Conservation (phyloP, 805 yeast species). For the Kazachstania psychrophila region DNA sequence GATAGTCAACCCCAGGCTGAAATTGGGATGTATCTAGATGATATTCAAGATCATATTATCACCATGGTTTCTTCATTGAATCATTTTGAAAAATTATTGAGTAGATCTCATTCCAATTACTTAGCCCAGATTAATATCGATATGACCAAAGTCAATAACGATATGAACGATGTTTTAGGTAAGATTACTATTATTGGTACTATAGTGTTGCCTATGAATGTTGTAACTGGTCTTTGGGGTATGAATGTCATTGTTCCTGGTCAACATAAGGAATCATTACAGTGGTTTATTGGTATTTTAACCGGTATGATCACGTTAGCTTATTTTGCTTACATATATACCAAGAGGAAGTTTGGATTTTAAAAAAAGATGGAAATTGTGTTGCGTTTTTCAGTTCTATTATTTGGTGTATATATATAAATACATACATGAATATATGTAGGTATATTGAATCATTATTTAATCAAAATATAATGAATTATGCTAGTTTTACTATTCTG, state of each 20-base stretch:
- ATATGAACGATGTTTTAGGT: conserved; percentile 92
- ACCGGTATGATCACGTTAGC: conserved; percentile 41
- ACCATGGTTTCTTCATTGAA: conserved; percentile 94
- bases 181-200: conserved; percentile 91
- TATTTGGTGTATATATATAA: no score
- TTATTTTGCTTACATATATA: conserved; percentile 38
- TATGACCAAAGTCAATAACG: conserved; percentile 94
- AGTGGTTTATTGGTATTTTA: conserved; percentile 56
- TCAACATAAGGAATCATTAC: conserved; percentile 51
- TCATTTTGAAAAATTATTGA: conserved; percentile 88
- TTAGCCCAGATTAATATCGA: conserved; percentile 95
- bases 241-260: conserved; percentile 98
- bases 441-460: neutral
- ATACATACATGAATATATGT: neutral
- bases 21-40: conserved; percentile 90
- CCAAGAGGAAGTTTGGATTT: conserved; percentile 37
- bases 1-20: conserved; percentile 72
- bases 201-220: conserved; percentile 87
- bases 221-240: conserved; percentile 96
- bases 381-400: no score
- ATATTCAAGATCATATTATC: conserved; percentile 93
- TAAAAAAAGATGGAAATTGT: neutral
- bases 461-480: neutral
- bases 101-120: conserved; percentile 93
- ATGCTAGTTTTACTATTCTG: neutral